These are phyloP conservation scores for Sordariomycetes sp. DNA, from an alignment of 2,329 filamentous ascomycete species.

Conservation along the genomic window DNA sequence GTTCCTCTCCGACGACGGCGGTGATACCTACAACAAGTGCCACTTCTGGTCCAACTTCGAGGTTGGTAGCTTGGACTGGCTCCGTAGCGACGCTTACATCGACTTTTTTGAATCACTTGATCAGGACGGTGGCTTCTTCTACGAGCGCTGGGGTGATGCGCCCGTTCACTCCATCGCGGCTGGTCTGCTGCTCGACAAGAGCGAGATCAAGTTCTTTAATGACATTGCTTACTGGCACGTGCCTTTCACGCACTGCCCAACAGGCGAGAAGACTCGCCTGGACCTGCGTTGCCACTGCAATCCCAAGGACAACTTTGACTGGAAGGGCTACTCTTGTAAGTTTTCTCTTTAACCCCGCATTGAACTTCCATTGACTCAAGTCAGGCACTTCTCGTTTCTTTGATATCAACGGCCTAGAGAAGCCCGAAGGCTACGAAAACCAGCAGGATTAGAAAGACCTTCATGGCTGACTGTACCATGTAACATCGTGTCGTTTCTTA, in stretches of 20 bases:
- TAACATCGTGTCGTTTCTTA: too few species aligned
- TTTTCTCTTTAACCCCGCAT: constrained; percentile 11
- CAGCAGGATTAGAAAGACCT: constrained; percentile 40
- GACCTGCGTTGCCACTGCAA: constrained; percentile 92
- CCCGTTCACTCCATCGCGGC: constrained; percentile 98
- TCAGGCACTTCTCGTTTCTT: constrained; percentile 70
- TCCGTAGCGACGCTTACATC: constrained; percentile 77
- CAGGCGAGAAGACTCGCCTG: constrained; percentile 72
- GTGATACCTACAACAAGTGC: constrained; percentile 91
- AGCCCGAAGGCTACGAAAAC: constrained; percentile 78
- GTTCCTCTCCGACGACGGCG: constrained; percentile 86
- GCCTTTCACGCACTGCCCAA: constrained; percentile 96
- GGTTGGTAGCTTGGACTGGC: constrained; percentile 87
- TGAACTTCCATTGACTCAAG: constrained; percentile 2
- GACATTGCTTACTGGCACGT: constrained; percentile 98
- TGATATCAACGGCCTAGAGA: constrained; percentile 69
- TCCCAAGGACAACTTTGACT: constrained; percentile 96
- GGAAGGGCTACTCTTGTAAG: constrained; percentile 97
- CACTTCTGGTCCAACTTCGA: constrained; percentile 99
- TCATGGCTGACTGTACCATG: constrained; percentile 3
- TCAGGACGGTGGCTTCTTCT: constrained; percentile 92
- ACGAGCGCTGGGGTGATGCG: constrained; percentile 96
- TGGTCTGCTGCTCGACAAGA: constrained; percentile 76
- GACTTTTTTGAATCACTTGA: constrained; percentile 90
- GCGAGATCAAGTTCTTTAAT: constrained; percentile 97